Evolutionary conservation across 2,329 filamentous ascomycete genomes (phyloP), one percentile per base, ranked within the genome.

Genomic region (Cercospora brassicicola): DNA sequence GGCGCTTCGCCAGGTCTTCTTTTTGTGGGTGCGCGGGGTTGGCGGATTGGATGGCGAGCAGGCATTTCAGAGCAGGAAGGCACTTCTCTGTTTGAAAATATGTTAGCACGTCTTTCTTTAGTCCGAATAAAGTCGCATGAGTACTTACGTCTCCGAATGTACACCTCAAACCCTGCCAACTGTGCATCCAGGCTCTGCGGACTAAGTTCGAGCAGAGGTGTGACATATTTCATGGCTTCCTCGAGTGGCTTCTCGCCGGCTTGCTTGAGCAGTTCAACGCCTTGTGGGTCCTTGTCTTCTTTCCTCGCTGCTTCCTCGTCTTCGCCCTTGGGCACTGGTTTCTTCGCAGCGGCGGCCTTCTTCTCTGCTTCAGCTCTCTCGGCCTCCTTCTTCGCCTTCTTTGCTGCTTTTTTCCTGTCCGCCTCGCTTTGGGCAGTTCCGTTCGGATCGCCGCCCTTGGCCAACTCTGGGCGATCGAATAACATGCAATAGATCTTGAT

Each of bases 271-370:
- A 98, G 85, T 79, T 91, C 92, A 73, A 89, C 82, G 48, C 96
- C 95, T 33, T 91, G 84, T 28, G 95, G 94, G 79, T 99, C 95
- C 20, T 91, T 87, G 74, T 99, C 95, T 80, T 92, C 91, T 84
- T 96, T 97, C 84, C 94, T 95, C 9, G 84, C 82, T 13, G 62
- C 66, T 28, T 72, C 71, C 71, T 89, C 87, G 13, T 83, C 85
- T 66, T 84, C 82, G 28, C 86, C 87, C 33, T 86, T 84, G 26
- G 84, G 84, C 26, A 73, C 65, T 64, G 88, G 86, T 69, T 81
- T 83, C 66, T 82, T 81, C 9, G 79, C 79, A 18, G 76, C 76
- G 9, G 76, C 75, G 23, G 72, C 71, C 28, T 87, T 85, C 83
- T 93, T 94, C 79, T 96, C 93, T 6, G 93, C 92, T 72, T 96